These are phyloP conservation scores for Babesia sp. DNA, from an alignment of 169 alveolate species.

Conservation along the genomic window DNA sequence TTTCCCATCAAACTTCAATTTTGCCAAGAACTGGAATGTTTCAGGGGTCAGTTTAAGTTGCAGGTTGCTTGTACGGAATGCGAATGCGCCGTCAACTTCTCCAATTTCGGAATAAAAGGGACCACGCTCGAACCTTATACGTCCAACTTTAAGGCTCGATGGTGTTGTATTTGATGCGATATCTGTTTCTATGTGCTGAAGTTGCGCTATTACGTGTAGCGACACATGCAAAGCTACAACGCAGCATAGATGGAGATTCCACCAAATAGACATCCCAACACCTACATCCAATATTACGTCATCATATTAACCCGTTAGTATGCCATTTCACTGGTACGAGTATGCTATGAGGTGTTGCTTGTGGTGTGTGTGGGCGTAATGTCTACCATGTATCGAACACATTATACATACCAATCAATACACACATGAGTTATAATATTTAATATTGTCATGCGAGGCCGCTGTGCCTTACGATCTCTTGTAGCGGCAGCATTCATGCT, in stretches of 20 bases:
- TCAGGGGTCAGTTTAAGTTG: slow-evolving; percentile 35
- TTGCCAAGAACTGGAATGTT: slow-evolving; percentile 45
- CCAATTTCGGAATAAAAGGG: slow-evolving; percentile 8
- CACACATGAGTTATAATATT: neutral
- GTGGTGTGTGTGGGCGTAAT: slow-evolving; percentile 15
- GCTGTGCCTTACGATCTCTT: neutral
- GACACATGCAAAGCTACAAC: neutral
- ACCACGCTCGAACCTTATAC: slow-evolving; percentile 37
- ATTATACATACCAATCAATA: neutral
- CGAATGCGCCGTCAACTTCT: slow-evolving; percentile 36
- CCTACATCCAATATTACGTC: too few relatives aligned
- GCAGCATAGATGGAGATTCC: neutral
- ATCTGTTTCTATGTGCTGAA: neutral
- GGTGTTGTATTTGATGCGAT: neutral
- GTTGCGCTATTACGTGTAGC: slow-evolving; percentile 1
- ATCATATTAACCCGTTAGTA: too few relatives aligned
- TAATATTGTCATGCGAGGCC: neutral
- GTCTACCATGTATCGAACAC: neutral
- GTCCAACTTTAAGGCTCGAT: slow-evolving; percentile 26
- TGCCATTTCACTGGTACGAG: neutral
- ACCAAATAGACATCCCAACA: neutral
- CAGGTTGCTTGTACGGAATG: slow-evolving; percentile 45
- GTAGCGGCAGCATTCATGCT: slow-evolving; percentile 5
- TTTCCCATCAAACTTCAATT: slow-evolving; percentile 49
- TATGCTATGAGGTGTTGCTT: neutral